Percentiles rank a stretch among this genome's conserved stretches.
Conservation (phyloP, 495 filamentous ascomycete species). For the Lophiotrema nucula region DNA sequence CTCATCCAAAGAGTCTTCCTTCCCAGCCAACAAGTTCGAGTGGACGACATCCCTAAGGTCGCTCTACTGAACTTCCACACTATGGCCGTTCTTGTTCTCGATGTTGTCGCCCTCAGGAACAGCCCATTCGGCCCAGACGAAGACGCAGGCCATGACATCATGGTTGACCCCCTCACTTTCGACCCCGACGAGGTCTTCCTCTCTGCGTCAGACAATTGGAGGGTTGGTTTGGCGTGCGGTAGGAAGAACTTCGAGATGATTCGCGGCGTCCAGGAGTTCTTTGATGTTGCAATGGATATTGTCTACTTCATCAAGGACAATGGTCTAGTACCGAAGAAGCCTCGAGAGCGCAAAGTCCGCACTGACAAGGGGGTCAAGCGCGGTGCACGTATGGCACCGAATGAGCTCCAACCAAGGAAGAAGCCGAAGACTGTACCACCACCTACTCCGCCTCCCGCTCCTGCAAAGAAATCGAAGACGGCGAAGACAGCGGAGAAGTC, state of each 20-base stretch:
- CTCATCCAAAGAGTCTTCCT: conserved; percentile 18
- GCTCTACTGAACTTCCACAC: conserved; percentile 29
- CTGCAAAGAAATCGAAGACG: no score
- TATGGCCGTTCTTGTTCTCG: conserved; percentile 13
- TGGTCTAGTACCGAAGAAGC: neutral
- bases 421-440: no score
- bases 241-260: neutral
- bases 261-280: conserved; percentile 28
- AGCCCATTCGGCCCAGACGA: neutral
- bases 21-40: neutral
- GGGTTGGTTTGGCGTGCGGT: conserved; percentile 6
- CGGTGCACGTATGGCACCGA: conserved; percentile 1
- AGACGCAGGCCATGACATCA: no score
- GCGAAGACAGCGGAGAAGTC: no score
- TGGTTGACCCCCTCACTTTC: neutral
- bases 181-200: conserved; percentile 23
- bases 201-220: conserved; percentile 14
- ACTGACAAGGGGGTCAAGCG: conserved; percentile 20
- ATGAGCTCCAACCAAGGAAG: neutral
- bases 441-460: no score
- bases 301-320: conserved; percentile 19
- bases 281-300: conserved; percentile 14
- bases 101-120: neutral
- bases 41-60: neutral
- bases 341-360: neutral